Evolutionary conservation across 371 early-diverging fungal species (phyloP), one percentile per base, ranked within the genome.

Genomic region (Umbelopsis sp.): DNA sequence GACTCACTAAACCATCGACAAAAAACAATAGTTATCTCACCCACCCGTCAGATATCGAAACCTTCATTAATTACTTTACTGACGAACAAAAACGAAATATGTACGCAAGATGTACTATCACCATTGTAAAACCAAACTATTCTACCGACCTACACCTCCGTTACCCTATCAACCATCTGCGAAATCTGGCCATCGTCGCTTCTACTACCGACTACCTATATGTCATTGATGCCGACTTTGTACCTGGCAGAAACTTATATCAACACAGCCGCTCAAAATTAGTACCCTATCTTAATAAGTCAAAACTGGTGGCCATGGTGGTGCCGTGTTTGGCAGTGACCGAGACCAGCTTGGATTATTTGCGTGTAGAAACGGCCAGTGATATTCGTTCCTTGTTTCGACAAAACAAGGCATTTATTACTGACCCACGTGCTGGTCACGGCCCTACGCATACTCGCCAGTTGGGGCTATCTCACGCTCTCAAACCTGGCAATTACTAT

Each of bases 191-290:
- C 20, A 81, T 86, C 32, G 68, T 71, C 1, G 76, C 81, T 24
- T 74, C 86, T 7, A 63, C 69, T 6, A 85, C 88, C 0, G 79
- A 82, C 6, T 86, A 85, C 67, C 77, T 85, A 9, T 80, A 85
- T 72, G 85, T 87, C 24, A 82, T 89, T 35, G 89, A 90, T 67
- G 89, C 88, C 5, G 90, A 90, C 65, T 90, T 90, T 69, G 74
- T 82, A 9, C 89, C 89, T 11, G 80, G 84, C 2, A 53, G 66
- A 1, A 72, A 74, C 18, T 68, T 90, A 6, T 84, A 86, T 50
- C 63, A 50, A 3, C 75, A 74, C 24, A 72, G 82, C 4, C 66
- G 66, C 25, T 67, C 74, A 3, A 50, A 66, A 1, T 64, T 86
- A 4, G 53, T 86, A 20, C 75, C 76, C 3, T 18, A 57, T 18